phyloP scores from a whole-genome alignment of 768 basidiomycete species.

The Tulasnella sp. region DNA sequence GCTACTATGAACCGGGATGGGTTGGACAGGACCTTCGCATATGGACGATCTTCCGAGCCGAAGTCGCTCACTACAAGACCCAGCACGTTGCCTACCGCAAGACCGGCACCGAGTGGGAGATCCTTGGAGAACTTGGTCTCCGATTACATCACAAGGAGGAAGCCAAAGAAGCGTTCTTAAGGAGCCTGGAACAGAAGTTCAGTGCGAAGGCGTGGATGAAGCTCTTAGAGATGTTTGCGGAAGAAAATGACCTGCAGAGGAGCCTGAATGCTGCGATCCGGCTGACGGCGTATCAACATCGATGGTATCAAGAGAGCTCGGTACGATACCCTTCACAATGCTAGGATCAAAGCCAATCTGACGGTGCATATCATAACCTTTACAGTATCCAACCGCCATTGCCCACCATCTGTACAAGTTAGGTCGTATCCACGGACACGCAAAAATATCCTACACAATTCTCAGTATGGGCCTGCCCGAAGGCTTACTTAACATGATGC shows the following conservation, averaged over 20 bases:
- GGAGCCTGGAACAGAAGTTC: slow-evolving; percentile 82
- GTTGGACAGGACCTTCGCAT: slow-evolving; percentile 72
- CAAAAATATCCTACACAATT: slow-evolving; percentile 86
- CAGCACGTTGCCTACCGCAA: slow-evolving; percentile 97
- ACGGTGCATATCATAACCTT: not conserved
- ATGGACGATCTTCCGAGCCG: slow-evolving; percentile 98
- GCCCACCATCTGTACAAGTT: slow-evolving; percentile 88
- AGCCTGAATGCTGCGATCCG: slow-evolving; percentile 86
- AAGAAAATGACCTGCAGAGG: slow-evolving; percentile 87
- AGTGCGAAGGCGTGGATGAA: slow-evolving; percentile 89
- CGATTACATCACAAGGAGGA: slow-evolving; percentile 98
- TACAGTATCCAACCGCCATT: slow-evolving; percentile 80
- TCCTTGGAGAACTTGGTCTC: slow-evolving; percentile 84
- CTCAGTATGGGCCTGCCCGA: slow-evolving; percentile 91
- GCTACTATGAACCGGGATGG: not conserved
- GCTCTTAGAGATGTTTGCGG: slow-evolving; percentile 91
- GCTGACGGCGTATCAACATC: slow-evolving; percentile 77
- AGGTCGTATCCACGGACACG: slow-evolving; percentile 83
- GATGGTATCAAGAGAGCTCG: slow-evolving; percentile 70
- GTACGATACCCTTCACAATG: slow-evolving; percentile 34
- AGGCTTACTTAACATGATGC: slow-evolving; percentile 84
- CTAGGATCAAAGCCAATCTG: not conserved
- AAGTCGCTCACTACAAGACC: slow-evolving; percentile 97
- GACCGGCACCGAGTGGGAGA: slow-evolving; percentile 96
- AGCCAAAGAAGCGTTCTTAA: slow-evolving; percentile 94